A percentile compares a stretch with the other conserved stretches of the same genome.
Evolutionary conservation across 2,329 filamentous ascomycete genomes (phyloP).

Genomic region (Colletotrichum sp.): DNA sequence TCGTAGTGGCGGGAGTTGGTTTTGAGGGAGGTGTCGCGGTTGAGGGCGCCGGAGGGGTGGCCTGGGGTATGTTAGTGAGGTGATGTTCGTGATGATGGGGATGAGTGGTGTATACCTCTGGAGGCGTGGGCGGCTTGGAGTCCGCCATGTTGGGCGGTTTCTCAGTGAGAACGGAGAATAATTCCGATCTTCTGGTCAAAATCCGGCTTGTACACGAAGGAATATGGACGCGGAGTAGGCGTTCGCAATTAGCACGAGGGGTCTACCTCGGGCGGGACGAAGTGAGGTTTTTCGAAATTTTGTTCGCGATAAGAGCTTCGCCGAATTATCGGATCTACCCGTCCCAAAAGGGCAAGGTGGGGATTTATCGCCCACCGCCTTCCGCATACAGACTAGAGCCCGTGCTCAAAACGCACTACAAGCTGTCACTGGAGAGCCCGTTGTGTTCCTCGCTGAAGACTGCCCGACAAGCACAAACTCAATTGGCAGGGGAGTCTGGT

Average conservation of each 20-base stretch:
- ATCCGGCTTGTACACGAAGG: neutral
- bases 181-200: neutral
- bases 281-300: constrained; percentile 18
- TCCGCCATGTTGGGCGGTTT: constrained; percentile 24
- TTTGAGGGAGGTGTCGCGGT: neutral
- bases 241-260: neutral
- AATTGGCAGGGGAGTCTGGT: neutral
- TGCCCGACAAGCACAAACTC: neutral
- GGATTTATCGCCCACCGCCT: neutral
- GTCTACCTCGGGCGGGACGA: neutral
- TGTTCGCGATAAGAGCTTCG: constrained; percentile 22
- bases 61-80: neutral
- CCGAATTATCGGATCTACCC: constrained; percentile 15
- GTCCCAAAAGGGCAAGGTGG: neutral
- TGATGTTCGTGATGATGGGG: neutral
- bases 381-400: neutral
- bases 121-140: constrained; percentile 23
- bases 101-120: constrained; percentile 17
- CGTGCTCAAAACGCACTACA: neutral
- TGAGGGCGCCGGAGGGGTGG: neutral
- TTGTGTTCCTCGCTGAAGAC: neutral
- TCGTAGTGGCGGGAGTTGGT: neutral
- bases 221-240: neutral
- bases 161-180: neutral
- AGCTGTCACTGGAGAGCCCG: neutral